These are phyloP conservation scores for Hansenula lynferdii DNA, from an alignment of 1,139 yeast species.

Conservation along the genomic window DNA sequence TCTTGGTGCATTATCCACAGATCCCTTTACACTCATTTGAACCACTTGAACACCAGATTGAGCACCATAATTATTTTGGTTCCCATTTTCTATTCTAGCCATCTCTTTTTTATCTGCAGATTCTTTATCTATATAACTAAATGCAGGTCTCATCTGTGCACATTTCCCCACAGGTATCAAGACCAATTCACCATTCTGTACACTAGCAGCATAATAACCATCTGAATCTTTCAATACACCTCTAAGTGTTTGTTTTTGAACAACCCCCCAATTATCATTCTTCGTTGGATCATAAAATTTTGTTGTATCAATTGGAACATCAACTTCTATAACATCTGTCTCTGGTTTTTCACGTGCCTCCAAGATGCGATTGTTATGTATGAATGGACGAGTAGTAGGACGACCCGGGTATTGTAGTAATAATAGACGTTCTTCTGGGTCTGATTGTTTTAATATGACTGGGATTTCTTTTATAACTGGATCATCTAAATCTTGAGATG, in stretches of 20 bases:
- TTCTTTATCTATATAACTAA: constrained; percentile 64
- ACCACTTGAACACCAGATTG: constrained; percentile 53
- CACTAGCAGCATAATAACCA: constrained; percentile 53
- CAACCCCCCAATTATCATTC: constrained; percentile 57
- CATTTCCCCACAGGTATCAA: constrained; percentile 63
- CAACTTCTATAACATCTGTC: constrained; percentile 56
- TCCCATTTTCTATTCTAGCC: constrained; percentile 35
- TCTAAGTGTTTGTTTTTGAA: constrained; percentile 54
- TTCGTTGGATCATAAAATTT: constrained; percentile 63
- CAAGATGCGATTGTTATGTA: constrained; percentile 34
- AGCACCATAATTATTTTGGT: constrained; percentile 39
- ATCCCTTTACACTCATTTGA: constrained; percentile 71
- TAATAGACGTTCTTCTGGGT: constrained; percentile 26
- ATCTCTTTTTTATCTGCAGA: constrained; percentile 27
- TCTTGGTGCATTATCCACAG: constrained; percentile 54
- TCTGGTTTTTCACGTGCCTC: constrained; percentile 56
- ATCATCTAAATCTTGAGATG: constrained; percentile 49
- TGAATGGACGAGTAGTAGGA: constrained; percentile 43
- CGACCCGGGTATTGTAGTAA: constrained; percentile 75
- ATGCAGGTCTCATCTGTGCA: constrained; percentile 77
- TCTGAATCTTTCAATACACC: constrained; percentile 62
- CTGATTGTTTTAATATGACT: constrained; percentile 38
- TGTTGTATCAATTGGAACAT: constrained; percentile 57
- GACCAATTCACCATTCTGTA: constrained; percentile 48
- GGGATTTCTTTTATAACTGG: constrained; percentile 79